phyloP scores from a whole-genome alignment of 2,329 filamentous ascomycete genomes.

The Erysiphe neolycopersici region DNA sequence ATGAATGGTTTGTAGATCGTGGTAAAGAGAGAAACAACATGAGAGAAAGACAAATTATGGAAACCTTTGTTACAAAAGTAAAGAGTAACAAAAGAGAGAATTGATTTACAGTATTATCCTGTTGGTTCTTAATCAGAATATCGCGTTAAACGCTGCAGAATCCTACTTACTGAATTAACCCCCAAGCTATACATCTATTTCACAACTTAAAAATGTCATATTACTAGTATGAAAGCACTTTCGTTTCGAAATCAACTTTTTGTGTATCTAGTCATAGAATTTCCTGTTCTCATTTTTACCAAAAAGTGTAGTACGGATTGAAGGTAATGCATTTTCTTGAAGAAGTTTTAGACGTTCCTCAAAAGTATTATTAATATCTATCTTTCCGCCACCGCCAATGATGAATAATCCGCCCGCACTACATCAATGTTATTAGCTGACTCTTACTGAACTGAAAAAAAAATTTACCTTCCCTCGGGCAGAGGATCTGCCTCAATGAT shows the following conservation, averaged over 20 bases:
- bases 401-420: conserved; percentile 68
- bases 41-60: conserved; percentile 9
- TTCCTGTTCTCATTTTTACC: conserved; percentile 87
- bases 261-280: conserved; percentile 51
- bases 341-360: conserved; percentile 72
- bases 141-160: no score
- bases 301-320: conserved; percentile 65
- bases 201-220: no score
- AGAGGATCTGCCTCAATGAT: conserved; percentile 59
- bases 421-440: conserved; percentile 1
- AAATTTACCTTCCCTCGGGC: conserved; percentile 56
- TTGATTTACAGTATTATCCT: background rate
- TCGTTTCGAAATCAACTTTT: background rate
- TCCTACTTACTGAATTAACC: no score
- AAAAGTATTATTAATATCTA: conserved; percentile 96
- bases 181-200: no score
- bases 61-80: conserved; percentile 6
- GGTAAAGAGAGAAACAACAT: conserved; percentile 15
- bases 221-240: no score
- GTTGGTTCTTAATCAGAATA: no score
- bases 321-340: conserved; percentile 60
- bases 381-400: conserved; percentile 65
- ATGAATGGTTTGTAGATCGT: conserved; percentile 23
- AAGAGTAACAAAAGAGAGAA: background rate
- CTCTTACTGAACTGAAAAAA: background rate